These are phyloP conservation scores for Cordyceps militaris DNA, from an alignment of 2,329 filamentous ascomycete species.

Conservation along the genomic window DNA sequence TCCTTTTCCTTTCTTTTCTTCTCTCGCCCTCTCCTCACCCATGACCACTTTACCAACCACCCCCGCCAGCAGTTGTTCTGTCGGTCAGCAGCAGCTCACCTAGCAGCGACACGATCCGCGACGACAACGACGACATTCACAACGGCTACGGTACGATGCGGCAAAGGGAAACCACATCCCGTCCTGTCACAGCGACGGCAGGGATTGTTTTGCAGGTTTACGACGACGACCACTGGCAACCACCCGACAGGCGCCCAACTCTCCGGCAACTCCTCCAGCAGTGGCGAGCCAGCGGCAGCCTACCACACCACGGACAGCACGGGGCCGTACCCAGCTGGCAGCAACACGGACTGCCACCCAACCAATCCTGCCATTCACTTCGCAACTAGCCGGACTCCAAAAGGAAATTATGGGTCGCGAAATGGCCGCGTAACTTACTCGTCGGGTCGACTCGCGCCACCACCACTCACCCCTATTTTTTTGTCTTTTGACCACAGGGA, in stretches of 20 bases:
- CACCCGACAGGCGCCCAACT: neutral
- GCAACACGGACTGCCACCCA: neutral
- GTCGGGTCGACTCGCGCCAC: slow-evolving; percentile 5
- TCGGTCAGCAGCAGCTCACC: neutral
- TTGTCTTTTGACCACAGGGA: slow-evolving; percentile 1
- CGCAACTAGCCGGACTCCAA: neutral
- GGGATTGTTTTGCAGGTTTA: neutral
- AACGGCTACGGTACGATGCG: neutral
- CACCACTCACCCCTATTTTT: slow-evolving; percentile 4
- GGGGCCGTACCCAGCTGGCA: neutral
- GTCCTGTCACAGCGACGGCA: neutral
- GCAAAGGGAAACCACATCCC: neutral
- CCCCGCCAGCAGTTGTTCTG: slow-evolving; percentile 1
- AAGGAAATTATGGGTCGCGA: slow-evolving; percentile 12
- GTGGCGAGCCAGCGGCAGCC: neutral
- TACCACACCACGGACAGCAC: neutral
- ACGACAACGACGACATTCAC: neutral
- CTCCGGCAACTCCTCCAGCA: neutral
- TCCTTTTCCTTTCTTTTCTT: neutral
- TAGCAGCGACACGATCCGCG: neutral
- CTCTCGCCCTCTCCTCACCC: slow-evolving; percentile 1
- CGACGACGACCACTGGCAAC: neutral
- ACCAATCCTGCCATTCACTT: neutral
- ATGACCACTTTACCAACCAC: slow-evolving; percentile 6
- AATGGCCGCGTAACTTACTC: slow-evolving; percentile 11